These are phyloP conservation scores for Tetracentron sinense DNA, from an alignment of 164 flowering plant species.

Conservation along the genomic window DNA sequence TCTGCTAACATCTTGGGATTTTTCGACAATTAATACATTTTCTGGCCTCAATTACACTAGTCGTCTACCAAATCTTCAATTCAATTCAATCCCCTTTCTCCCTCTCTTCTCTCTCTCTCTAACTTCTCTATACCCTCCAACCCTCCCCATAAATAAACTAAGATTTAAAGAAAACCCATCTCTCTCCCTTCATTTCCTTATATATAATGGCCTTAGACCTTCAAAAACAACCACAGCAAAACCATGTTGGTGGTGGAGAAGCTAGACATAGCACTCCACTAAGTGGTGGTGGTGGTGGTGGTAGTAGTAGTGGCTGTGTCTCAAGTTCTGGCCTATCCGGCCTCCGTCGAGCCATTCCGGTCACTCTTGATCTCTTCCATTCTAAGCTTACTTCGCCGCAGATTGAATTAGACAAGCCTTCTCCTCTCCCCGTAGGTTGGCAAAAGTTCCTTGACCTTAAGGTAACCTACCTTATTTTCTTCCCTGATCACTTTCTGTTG, in stretches of 20 bases:
- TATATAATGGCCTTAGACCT: conserved; percentile 46
- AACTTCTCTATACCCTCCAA: no score
- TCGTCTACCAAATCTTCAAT: conserved; percentile 57
- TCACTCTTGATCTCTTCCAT: conserved; percentile 24
- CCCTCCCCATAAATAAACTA: no score
- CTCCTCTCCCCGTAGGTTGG: conserved; percentile 22
- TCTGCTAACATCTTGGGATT: conserved; percentile 45
- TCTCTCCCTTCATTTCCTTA: conserved; percentile 36
- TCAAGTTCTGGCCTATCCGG: conserved; percentile 6
- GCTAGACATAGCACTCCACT: background rate
- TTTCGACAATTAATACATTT: conserved; percentile 67
- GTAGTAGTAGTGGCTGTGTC: no score
- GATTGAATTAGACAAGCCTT: conserved; percentile 20
- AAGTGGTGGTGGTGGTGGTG: no score
- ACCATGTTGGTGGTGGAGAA: conserved; percentile 14
- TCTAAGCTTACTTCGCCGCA: conserved; percentile 10
- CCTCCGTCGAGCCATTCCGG: conserved; percentile 11
- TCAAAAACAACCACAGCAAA: conserved; percentile 24
- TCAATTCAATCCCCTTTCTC: conserved; percentile 41
- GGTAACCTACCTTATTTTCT: conserved; percentile 18
- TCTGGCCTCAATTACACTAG: conserved; percentile 50
- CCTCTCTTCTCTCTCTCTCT: no score
- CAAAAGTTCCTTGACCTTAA: conserved; percentile 24
- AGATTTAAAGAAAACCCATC: no score
- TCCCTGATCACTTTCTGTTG: no score